Evolutionary conservation across 139 green algal genomes (phyloP), one percentile per base, ranked within the genome.

Genomic region (Chlorella sp.): DNA sequence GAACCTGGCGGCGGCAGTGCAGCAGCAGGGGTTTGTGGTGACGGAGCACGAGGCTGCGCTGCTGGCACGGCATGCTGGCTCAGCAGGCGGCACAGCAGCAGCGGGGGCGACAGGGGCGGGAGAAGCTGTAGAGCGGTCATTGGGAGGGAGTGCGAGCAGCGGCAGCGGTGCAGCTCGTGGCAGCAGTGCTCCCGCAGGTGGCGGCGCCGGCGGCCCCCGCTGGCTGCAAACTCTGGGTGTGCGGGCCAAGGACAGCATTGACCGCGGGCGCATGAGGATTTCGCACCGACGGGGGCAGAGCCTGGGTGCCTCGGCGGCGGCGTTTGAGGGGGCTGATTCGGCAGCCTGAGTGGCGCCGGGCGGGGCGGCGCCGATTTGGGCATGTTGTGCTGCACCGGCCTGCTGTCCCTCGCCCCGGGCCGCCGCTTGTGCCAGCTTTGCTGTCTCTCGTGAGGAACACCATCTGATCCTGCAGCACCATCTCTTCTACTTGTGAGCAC

Each of bases 1-100:
- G 42, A 91, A 89, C 34, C 87, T 93, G 86, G 61, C 37, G 66
- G 28, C n/a, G 26, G 86, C 91, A 19, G 82, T 94, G 32, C 34
- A 32, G 15, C 15, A 83, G 53, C 69, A 90, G 66, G 83, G 89
- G 16, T 92, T 87, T 57, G 90, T 92, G 73, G 18, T 92, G 64
- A 68, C 64, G 30, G 48, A 37, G 1, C 2, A 12, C 16, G 85
- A 89, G 18, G 71, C 69, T 4, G 85, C 16, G 19, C 42, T 89
- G 42, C 48, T 89, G 79, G 39, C 40, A 16, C 40, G 40, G 19
- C 1, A 37, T 34, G 40, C 79, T 37, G 53, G 76, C 28, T 11
- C 16, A 24, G 19, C 24, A 34, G 16, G n/a, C n/a, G n/a, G n/a
- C n/a, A n/a, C 77, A 37, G 77, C 77, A 83, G 48, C 30, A 40